Evolutionary conservation across 2,329 filamentous ascomycete genomes (phyloP).

Genomic region (Penicillium sp.): DNA sequence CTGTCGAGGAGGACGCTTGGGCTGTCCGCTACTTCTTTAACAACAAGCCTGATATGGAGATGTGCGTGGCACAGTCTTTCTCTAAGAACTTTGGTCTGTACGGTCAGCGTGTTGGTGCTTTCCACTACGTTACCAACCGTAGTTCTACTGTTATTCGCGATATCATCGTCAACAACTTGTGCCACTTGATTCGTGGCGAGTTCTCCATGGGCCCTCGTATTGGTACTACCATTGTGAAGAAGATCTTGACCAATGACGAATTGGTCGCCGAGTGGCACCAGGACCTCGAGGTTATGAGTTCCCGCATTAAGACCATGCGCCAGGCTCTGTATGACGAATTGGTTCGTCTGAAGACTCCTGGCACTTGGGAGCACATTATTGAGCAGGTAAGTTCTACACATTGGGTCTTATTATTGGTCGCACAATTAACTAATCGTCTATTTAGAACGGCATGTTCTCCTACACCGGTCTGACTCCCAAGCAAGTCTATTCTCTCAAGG

Average conservation of each 20-base stretch:
- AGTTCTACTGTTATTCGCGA: slow-evolving; percentile 30
- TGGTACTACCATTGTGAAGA: slow-evolving; percentile 80
- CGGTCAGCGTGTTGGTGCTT: slow-evolving; percentile 90
- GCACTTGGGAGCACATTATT: slow-evolving; percentile 96
- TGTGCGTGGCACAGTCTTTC: slow-evolving; percentile 60
- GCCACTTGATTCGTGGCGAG: slow-evolving; percentile 41
- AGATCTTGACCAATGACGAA: slow-evolving; percentile 73
- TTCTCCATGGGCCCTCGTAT: slow-evolving; percentile 68
- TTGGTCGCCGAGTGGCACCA: slow-evolving; percentile 88
- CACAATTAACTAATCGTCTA: background rate
- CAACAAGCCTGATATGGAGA: slow-evolving; percentile 69
- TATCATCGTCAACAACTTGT: slow-evolving; percentile 39
- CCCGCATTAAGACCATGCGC: slow-evolving; percentile 90
- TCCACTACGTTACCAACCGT: slow-evolving; percentile 62
- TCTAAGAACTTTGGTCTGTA: slow-evolving; percentile 77
- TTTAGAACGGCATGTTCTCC: slow-evolving; percentile 80
- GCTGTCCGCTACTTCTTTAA: slow-evolving; percentile 90
- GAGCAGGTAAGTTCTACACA: slow-evolving; percentile 68
- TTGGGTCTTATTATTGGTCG: background rate
- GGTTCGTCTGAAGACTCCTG: slow-evolving; percentile 79
- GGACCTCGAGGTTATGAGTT: slow-evolving; percentile 87
- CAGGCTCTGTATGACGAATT: slow-evolving; percentile 75
- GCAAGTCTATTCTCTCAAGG: slow-evolving; percentile 45
- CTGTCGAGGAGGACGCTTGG: slow-evolving; percentile 79
- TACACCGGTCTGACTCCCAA: slow-evolving; percentile 58